phyloP scores from a whole-genome alignment of 129 eudicot species.

The Rutidosis leptorrhynchoides region DNA sequence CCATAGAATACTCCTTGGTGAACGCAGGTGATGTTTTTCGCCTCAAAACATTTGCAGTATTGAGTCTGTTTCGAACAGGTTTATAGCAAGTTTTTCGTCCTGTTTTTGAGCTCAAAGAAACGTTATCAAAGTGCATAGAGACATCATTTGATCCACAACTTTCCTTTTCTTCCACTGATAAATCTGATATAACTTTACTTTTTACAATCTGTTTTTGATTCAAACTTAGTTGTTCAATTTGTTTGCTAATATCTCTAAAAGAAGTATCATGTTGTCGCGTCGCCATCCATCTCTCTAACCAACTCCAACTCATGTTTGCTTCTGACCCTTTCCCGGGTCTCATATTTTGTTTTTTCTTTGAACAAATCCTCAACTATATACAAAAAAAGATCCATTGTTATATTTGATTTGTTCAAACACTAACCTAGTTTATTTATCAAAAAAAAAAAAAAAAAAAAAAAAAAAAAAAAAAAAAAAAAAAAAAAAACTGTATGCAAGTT shows the following conservation, averaged over 20 bases:
- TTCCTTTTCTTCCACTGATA: conserved; percentile 60
- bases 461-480: too few relatives aligned
- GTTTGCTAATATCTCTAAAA: conserved; percentile 44
- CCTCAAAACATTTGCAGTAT: conserved; percentile 41
- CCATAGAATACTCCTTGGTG: conserved; percentile 45
- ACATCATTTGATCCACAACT: conserved; percentile 82
- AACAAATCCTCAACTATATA: conserved; percentile 64
- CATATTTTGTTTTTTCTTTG: conserved; percentile 57
- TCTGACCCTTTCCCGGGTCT: conserved; percentile 45
- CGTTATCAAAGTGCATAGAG: conserved; percentile 35
- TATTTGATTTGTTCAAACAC: not conserved
- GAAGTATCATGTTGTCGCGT: conserved; percentile 65
- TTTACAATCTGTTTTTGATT: conserved; percentile 32
- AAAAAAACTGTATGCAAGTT: not conserved
- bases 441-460: too few relatives aligned
- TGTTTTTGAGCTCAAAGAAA: conserved; percentile 32
- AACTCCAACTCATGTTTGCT: conserved; percentile 70
- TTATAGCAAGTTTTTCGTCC: conserved; percentile 27
- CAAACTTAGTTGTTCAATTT: conserved; percentile 33
- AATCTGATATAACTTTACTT: conserved; percentile 39
- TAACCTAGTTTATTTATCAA: not conserved
- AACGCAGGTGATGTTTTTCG: conserved; percentile 42
- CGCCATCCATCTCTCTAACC: conserved; percentile 98
- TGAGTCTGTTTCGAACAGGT: conserved; percentile 35
- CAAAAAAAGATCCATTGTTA: conserved; percentile 4